These are phyloP conservation scores for Erythrophleum fordii DNA, from an alignment of 306 rosid species.

Conservation along the genomic window DNA sequence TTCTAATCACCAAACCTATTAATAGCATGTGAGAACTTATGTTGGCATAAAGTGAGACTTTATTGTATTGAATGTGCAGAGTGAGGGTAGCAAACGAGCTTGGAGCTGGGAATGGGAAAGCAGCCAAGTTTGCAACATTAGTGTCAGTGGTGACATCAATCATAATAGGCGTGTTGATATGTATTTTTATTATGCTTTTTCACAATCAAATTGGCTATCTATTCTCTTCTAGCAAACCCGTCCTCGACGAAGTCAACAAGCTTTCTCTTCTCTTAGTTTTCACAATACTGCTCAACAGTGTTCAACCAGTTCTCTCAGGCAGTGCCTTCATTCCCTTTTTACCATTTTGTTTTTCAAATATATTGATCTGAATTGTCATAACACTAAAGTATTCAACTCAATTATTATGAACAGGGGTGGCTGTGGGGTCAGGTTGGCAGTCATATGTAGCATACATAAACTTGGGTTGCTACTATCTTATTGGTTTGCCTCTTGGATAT, in stretches of 20 bases:
- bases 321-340: background rate
- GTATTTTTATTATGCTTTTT: slow-evolving; percentile 53
- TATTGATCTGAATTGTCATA: background rate
- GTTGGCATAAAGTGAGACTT: no score
- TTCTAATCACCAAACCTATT: no score
- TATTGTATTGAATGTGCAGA: slow-evolving; percentile 39
- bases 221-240: slow-evolving; percentile 62
- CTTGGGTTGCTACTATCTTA: slow-evolving; percentile 76
- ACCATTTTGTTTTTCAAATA: background rate
- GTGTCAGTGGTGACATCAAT: slow-evolving; percentile 68
- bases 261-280: slow-evolving; percentile 72
- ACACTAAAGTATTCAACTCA: no score
- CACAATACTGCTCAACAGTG: slow-evolving; percentile 75
- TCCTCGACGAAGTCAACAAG: slow-evolving; percentile 58
- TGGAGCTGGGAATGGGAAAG: slow-evolving; percentile 84
- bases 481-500: slow-evolving; percentile 81
- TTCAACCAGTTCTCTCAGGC: slow-evolving; percentile 89
- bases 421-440: slow-evolving; percentile 96
- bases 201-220: slow-evolving; percentile 56
- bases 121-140: slow-evolving; percentile 73
- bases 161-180: slow-evolving; percentile 68
- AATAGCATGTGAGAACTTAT: no score
- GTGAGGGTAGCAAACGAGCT: slow-evolving; percentile 91
- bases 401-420: slow-evolving; percentile 57
- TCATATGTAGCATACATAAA: slow-evolving; percentile 84